Evolutionary conservation across 2,329 filamentous ascomycete genomes (phyloP).

Genomic region (Colletotrichum camelliae): DNA sequence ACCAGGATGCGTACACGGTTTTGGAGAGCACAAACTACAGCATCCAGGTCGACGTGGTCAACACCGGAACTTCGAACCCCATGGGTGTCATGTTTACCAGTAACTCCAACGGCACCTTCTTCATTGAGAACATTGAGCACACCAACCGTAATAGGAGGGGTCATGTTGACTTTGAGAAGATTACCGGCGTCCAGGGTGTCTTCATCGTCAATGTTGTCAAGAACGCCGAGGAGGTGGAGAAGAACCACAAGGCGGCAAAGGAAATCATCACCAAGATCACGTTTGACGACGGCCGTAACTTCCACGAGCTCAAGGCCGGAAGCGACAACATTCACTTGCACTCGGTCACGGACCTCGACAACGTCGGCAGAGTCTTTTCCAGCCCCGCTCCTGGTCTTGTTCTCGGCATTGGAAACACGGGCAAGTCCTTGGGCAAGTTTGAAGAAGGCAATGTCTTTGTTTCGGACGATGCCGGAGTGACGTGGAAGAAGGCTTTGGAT

Average conservation of each 20-base stretch:
- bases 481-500: conserved; percentile 77
- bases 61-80: conserved; percentile 64
- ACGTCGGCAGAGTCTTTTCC: conserved; percentile 87
- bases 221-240: conserved; percentile 79
- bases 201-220: conserved; percentile 88
- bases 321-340: conserved; percentile 82
- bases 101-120: conserved; percentile 97
- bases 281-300: conserved; percentile 93
- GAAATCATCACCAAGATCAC: conserved; percentile 83
- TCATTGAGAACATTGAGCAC: conserved; percentile 88
- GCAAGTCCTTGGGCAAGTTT: conserved; percentile 74
- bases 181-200: conserved; percentile 89
- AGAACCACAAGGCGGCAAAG: conserved; percentile 58
- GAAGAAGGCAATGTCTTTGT: conserved; percentile 81
- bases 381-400: conserved; percentile 92
- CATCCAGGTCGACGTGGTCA: conserved; percentile 94
- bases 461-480: conserved; percentile 88
- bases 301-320: conserved; percentile 73
- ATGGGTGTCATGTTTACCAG: conserved; percentile 94
- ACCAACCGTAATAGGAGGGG: conserved; percentile 83
- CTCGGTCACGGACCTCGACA: conserved; percentile 84
- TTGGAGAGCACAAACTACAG: conserved; percentile 97
- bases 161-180: conserved; percentile 93
- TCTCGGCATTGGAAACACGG: conserved; percentile 93
- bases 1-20: conserved; percentile 90